A percentile compares a stretch with the other conserved stretches of the same genome.
Evolutionary conservation across 768 basidiomycete genomes (phyloP).

Genomic region (Boletus tomentosulus): DNA sequence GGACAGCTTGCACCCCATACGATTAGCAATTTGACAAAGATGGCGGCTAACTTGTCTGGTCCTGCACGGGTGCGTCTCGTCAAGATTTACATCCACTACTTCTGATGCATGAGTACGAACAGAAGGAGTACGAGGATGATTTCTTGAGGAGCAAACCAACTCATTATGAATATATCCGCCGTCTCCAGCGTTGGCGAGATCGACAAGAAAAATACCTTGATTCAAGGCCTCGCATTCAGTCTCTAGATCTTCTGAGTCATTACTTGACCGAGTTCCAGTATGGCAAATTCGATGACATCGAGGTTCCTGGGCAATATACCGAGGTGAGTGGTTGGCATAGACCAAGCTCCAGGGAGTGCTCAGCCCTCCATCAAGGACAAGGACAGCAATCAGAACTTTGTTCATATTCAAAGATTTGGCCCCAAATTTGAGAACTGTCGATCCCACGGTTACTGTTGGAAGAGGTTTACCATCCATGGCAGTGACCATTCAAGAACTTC

Average conservation of each 20-base stretch:
- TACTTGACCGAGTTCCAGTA: conserved; percentile 98
- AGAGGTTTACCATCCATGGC: conserved; percentile 86
- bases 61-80: conserved; percentile 49
- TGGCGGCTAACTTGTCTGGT: conserved; percentile 56
- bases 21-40: conserved; percentile 51
- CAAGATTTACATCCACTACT: neutral
- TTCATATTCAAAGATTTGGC: conserved; percentile 85
- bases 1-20: conserved; percentile 56
- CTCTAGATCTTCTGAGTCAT: conserved; percentile 83
- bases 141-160: conserved; percentile 77
- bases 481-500: conserved; percentile 85
- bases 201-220: conserved; percentile 84
- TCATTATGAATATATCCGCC: conserved; percentile 82
- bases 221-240: conserved; percentile 74
- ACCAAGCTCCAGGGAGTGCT: neutral
- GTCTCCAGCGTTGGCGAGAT: conserved; percentile 91
- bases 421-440: conserved; percentile 89
- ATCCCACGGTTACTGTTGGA: conserved; percentile 81
- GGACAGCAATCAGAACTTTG: conserved; percentile 88
- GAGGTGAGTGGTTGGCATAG: conserved; percentile 52
- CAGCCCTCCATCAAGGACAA: conserved; percentile 64
- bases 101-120: conserved; percentile 8
- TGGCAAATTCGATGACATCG: conserved; percentile 94
- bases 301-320: conserved; percentile 98
- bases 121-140: conserved; percentile 91